phyloP scores from a whole-genome alignment of 2,329 filamentous ascomycete genomes.

The Cordyceps pruinosa region DNA sequence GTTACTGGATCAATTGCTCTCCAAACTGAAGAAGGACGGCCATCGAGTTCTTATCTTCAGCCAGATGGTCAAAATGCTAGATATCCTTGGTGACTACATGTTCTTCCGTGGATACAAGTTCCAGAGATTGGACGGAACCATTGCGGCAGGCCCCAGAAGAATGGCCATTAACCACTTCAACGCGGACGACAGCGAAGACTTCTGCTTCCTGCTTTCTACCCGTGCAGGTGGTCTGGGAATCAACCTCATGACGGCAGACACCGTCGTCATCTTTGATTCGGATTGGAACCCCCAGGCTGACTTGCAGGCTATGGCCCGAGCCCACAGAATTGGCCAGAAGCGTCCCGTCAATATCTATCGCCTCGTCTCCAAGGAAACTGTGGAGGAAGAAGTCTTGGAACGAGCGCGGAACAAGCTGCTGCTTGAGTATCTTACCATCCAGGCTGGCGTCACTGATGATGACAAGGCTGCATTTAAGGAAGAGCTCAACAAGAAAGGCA shows the following conservation, averaged over 20 bases:
- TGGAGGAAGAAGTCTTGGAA: constrained; percentile 95
- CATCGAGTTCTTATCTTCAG: constrained; percentile 98
- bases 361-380: constrained; percentile 93
- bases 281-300: constrained; percentile 99
- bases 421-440: constrained; percentile 94
- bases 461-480: constrained; percentile 71
- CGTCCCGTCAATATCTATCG: constrained; percentile 94
- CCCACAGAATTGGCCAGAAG: constrained; percentile 95
- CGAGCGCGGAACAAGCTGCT: constrained; percentile 95
- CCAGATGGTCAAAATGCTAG: constrained; percentile 98
- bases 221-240: constrained; percentile 96
- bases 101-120: constrained; percentile 90
- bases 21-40: constrained; percentile 86
- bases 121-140: constrained; percentile 91
- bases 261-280: constrained; percentile 94
- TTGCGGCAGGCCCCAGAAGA: constrained; percentile 77
- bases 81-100: constrained; percentile 91
- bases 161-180: constrained; percentile 99
- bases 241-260: constrained; percentile 97
- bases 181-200: constrained; percentile 89
- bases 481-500: constrained; percentile 71
- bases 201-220: constrained; percentile 92
- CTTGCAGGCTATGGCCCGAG: constrained; percentile 95
- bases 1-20: constrained; percentile 89
- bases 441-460: constrained; percentile 93